These are phyloP conservation scores for Petunia hybrid DNA, from an alignment of 305 asterid species.

Conservation along the genomic window DNA sequence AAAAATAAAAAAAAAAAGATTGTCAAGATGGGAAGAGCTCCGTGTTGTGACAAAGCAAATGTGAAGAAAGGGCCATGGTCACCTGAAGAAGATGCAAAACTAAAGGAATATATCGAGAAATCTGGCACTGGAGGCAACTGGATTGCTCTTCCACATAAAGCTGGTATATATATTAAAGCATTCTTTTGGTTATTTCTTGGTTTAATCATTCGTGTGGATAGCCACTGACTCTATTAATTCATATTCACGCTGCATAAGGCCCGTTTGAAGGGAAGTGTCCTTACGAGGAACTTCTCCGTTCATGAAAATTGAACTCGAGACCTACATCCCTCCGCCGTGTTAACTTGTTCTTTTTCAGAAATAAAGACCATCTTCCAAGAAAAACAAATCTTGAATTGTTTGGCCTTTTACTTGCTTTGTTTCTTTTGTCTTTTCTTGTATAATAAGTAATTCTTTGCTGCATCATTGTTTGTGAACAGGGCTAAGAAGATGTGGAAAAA, in stretches of 20 bases:
- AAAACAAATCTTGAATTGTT: not conserved
- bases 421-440: not conserved
- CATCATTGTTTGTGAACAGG: slow-evolving; percentile 43
- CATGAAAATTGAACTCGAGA: too few relatives aligned
- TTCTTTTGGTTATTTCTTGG: too few relatives aligned
- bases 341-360: too few relatives aligned
- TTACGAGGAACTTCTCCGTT: too few relatives aligned
- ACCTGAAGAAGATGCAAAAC: slow-evolving; percentile 85
- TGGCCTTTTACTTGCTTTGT: not conserved
- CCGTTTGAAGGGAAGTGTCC: too few relatives aligned
- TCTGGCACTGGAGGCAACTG: slow-evolving; percentile 83
- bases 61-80: slow-evolving; percentile 96
- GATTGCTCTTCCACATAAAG: slow-evolving; percentile 88
- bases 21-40: slow-evolving; percentile 75
- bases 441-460: not conserved
- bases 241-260: too few relatives aligned
- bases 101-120: slow-evolving; percentile 66
- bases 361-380: too few relatives aligned
- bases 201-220: too few relatives aligned
- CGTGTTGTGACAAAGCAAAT: slow-evolving; percentile 86
- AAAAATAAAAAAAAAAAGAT: not conserved
- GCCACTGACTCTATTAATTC: too few relatives aligned
- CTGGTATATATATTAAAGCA: slow-evolving; percentile 49
- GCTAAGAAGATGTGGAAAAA: slow-evolving; percentile 84
- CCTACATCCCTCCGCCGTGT: too few relatives aligned